Conservation (phyloP, 371 early-diverging fungal species). For the Mortierella sp. region DNA sequence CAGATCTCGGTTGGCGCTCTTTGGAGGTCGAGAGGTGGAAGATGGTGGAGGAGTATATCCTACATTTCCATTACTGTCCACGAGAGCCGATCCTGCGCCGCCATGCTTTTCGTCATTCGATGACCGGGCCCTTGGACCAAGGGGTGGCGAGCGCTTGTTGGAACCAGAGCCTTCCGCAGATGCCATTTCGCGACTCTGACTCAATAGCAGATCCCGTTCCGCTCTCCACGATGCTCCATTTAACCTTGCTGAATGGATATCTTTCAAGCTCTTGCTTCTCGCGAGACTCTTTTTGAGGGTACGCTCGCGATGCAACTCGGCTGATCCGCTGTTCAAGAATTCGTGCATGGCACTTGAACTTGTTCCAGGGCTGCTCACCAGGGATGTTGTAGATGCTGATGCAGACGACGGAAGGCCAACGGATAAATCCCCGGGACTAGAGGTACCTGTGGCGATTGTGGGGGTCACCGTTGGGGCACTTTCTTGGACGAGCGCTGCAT, state of each 20-base stretch:
- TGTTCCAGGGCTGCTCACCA: slow-evolving; percentile 9
- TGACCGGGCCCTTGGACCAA: slow-evolving; percentile 22
- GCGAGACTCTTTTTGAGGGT: slow-evolving; percentile 48
- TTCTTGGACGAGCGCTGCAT: background rate
- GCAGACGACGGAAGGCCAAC: slow-evolving; percentile 3
- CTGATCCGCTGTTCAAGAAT: slow-evolving; percentile 43
- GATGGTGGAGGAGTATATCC: slow-evolving; percentile 48
- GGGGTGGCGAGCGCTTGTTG: slow-evolving; percentile 34
- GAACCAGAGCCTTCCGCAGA: background rate
- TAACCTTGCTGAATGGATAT: slow-evolving; percentile 34
- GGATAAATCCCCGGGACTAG: background rate
- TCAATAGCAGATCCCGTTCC: slow-evolving; percentile 38
- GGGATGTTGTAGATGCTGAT: slow-evolving; percentile 24
- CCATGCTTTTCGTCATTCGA: slow-evolving; percentile 24
- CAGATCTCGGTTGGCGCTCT: slow-evolving; percentile 27
- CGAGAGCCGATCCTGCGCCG: background rate
- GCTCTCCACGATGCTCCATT: slow-evolving; percentile 47
- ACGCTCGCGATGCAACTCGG: slow-evolving; percentile 45
- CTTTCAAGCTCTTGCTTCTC: slow-evolving; percentile 52
- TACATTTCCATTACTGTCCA: slow-evolving; percentile 34
- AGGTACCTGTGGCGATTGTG: background rate
- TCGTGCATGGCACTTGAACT: slow-evolving; percentile 44
- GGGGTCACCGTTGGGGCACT: background rate
- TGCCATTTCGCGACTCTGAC: slow-evolving; percentile 23
- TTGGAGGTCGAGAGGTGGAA: slow-evolving; percentile 23